Percentiles rank a stretch among this genome's conserved stretches.
phyloP scores from a whole-genome alignment of 768 basidiomycete genomes.

The Naganishia vishniacii region DNA sequence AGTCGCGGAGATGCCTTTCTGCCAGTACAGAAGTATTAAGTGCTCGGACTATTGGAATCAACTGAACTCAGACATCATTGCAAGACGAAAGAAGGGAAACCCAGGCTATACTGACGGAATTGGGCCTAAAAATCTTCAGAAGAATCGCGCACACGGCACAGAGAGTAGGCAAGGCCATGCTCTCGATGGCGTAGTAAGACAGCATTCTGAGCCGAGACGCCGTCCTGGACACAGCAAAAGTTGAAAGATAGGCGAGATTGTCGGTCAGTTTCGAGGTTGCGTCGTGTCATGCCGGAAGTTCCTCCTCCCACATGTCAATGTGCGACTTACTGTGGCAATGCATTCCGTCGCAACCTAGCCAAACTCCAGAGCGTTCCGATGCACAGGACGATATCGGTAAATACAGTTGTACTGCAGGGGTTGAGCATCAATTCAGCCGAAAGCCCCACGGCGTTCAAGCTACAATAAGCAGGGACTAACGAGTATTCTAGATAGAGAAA shows the following conservation, averaged over 20 bases:
- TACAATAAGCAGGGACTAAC: not conserved
- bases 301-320: no score
- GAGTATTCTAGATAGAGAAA: constrained; percentile 10
- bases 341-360: not conserved
- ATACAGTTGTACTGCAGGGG: constrained; percentile 3
- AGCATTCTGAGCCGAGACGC: not conserved
- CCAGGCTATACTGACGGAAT: not conserved
- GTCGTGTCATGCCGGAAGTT: no score
- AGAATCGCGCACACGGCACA: not conserved
- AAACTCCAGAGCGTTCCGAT: not conserved
- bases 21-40: not conserved
- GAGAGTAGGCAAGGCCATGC: constrained; percentile 8
- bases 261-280: no score
- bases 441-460: not conserved
- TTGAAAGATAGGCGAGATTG: no score
- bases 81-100: not conserved
- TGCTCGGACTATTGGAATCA: not conserved
- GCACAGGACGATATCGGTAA: constrained; percentile 9
- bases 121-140: not conserved
- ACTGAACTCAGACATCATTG: not conserved
- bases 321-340: not conserved
- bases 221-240: not conserved
- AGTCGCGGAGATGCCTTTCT: not conserved
- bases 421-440: not conserved
- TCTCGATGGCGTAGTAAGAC: constrained; percentile 6